Evolutionary conservation across 2,329 filamentous ascomycete species (phyloP).

Genomic region (Bisporella sp.): DNA sequence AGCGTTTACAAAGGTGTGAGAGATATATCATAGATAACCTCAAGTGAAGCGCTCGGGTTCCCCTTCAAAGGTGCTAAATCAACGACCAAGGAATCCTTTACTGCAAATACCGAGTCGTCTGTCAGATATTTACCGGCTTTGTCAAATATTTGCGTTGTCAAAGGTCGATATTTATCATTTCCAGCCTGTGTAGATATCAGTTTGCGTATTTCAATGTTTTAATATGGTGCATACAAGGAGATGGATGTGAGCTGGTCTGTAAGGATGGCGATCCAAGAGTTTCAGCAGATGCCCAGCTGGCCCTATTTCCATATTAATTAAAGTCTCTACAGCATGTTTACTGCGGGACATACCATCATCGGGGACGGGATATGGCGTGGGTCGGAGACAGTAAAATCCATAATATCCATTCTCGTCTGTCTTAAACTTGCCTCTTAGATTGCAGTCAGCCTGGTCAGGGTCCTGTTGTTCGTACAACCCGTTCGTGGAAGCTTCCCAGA

Average conservation of each 20-base stretch:
- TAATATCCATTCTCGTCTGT: slow-evolving; percentile 52
- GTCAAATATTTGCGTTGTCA: slow-evolving; percentile 75
- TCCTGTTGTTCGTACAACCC: slow-evolving; percentile 55
- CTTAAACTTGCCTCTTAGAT: slow-evolving; percentile 54
- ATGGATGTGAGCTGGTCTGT: slow-evolving; percentile 57
- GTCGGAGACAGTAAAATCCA: slow-evolving; percentile 40
- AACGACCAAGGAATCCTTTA: slow-evolving; percentile 45
- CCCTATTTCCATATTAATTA: slow-evolving; percentile 26
- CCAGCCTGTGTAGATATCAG: slow-evolving; percentile 8
- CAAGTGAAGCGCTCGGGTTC: slow-evolving; percentile 27
- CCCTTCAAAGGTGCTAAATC: slow-evolving; percentile 40
- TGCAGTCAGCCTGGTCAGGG: slow-evolving; percentile 50
- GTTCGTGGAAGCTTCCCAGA: slow-evolving; percentile 61
- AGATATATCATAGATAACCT: slow-evolving; percentile 25
- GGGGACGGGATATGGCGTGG: slow-evolving; percentile 32
- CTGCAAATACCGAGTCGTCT: slow-evolving; percentile 43
- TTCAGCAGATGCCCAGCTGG: slow-evolving; percentile 51
- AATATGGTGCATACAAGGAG: slow-evolving; percentile 38
- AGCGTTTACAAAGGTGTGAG: slow-evolving; percentile 6
- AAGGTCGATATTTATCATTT: slow-evolving; percentile 47
- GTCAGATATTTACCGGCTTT: slow-evolving; percentile 56
- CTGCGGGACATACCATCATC: slow-evolving; percentile 20
- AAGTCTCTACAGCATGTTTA: background rate
- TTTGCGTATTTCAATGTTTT: background rate
- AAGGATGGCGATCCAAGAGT: slow-evolving; percentile 53